Base-by-base conservation (phyloP, 805 yeast species). In the Saccharomycopsis fibuligera region DNA sequence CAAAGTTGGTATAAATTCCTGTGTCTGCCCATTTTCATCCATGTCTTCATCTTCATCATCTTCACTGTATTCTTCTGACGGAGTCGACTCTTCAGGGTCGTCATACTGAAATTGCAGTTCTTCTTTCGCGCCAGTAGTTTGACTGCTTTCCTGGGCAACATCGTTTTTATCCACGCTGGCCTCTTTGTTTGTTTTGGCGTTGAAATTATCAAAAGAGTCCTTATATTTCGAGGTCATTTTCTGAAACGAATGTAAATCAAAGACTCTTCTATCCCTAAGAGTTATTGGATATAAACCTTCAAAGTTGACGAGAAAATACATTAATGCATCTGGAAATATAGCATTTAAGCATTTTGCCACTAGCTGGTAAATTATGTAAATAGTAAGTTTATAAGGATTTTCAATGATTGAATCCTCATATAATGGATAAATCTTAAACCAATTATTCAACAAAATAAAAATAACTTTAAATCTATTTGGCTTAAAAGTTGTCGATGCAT, bases 281-380 rank as follows among this genome's bases (percentile, higher is more conserved):
- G 43, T 9, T 8, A 37, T 17, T 10, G 51, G 51, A 36, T 35
- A 47, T 14, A 43, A 30, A 14, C 51, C 51, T 24, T 47, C 51
- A 43, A 47, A 42, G 4, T n/a, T 9, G 4, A 36, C 27, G n/a
- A 47, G 23, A 24, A 42, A 47, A 33, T 22, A 35, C 30, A 29
- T 33, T 4, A 24, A 17, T 14, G 23, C 29, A 12, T 35, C 42
- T 2, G 51, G 51, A 23, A 47, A 47, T 19, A 47, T 38, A 9
- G 47, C 51, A 30, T 35, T 43, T 19, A 47, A 31, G 8, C 25
- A 23, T 22, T 42, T 47, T 9, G 43, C 23, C 5, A 42, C 42
- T 16, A 42, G 10, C 27, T 35, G 43, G 25, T 42, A 47, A 16
- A 33, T 43, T 8, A 43, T 29, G 35, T 42, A 30, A 27, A 47